Percentiles rank a stretch among this genome's conserved stretches.
These are phyloP conservation scores for Globisporangium takayamanum DNA, from an alignment of 352 stramenopile genomes.

Conservation along the genomic window DNA sequence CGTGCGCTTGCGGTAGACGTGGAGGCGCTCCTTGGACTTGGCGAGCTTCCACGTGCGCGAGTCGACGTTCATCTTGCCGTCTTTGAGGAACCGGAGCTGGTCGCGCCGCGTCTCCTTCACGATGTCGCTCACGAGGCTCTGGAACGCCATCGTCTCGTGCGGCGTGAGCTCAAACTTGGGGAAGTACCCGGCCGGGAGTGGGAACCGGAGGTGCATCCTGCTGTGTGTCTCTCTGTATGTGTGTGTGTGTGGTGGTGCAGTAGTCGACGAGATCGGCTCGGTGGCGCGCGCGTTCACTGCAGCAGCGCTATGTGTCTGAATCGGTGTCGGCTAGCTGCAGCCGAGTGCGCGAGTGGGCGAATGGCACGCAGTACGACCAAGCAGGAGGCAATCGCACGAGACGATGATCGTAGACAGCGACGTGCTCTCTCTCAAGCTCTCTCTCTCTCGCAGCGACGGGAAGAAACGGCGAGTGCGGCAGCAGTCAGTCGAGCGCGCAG, in stretches of 20 bases:
- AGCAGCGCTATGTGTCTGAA: too few species aligned
- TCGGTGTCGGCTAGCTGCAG: background rate
- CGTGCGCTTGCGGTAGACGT: slow-evolving; percentile 46
- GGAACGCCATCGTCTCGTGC: slow-evolving; percentile 44
- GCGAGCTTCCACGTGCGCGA: slow-evolving; percentile 55
- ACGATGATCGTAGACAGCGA: background rate
- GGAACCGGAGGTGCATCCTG: slow-evolving; percentile 69
- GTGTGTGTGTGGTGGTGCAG: background rate
- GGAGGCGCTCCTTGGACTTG: slow-evolving; percentile 60
- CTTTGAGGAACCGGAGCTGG: slow-evolving; percentile 44
- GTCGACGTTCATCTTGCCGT: slow-evolving; percentile 53
- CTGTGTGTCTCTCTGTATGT: slow-evolving; percentile 6
- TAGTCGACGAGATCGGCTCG: too few species aligned
- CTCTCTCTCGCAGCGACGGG: background rate
- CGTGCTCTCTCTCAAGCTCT: background rate
- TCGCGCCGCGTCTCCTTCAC: slow-evolving; percentile 55
- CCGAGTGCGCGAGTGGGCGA: background rate
- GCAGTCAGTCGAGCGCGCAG: background rate
- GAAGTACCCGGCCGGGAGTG: slow-evolving; percentile 59
- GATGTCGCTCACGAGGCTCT: slow-evolving; percentile 51
- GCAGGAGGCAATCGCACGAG: background rate
- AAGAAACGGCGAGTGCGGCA: background rate
- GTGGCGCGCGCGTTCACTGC: too few species aligned
- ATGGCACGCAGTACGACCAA: background rate
- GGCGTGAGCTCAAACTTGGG: slow-evolving; percentile 61